Percentiles rank a stretch among this genome's conserved stretches.
phyloP scores from a whole-genome alignment of 1,284 basidiomycete species.

The Inonotus obliquus region DNA sequence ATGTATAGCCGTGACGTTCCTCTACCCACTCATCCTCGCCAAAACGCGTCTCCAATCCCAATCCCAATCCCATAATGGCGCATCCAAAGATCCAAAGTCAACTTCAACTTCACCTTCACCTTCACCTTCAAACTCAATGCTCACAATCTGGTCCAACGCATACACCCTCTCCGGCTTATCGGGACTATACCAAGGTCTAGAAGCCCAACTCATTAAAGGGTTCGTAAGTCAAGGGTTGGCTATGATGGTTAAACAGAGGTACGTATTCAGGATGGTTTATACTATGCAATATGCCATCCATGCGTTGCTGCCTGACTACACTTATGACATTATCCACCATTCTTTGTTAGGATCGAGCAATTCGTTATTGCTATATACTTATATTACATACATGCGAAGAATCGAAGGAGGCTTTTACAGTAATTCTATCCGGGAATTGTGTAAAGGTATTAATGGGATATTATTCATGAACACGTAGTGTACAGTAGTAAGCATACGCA shows the following conservation, averaged over 20 bases:
- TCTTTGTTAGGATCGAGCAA: not conserved
- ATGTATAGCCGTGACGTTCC: constrained; percentile 36
- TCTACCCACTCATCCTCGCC: constrained; percentile 54
- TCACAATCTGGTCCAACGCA: constrained; percentile 24
- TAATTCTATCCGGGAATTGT: too few relatives aligned
- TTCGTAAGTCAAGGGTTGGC: constrained; percentile 53
- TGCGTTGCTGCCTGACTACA: too few relatives aligned
- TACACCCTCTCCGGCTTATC: constrained; percentile 26
- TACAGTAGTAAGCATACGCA: too few relatives aligned
- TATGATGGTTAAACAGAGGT: constrained; percentile 53
- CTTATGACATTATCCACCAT: too few relatives aligned
- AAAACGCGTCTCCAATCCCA: constrained; percentile 50
- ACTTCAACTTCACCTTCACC: not conserved
- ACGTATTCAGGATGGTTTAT: not conserved
- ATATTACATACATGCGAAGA: not conserved
- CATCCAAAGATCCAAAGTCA: not conserved
- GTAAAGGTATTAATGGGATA: too few relatives aligned
- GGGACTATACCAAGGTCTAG: constrained; percentile 48
- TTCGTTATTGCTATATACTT: not conserved
- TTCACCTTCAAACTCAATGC: not conserved
- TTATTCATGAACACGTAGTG: too few relatives aligned
- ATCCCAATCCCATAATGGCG: not conserved
- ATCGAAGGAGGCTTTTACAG: not conserved
- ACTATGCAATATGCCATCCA: too few relatives aligned
- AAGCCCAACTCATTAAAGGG: constrained; percentile 50